Base-by-base conservation (phyloP, 2,329 filamentous ascomycete genomes). In the Talaromyces sp. region DNA sequence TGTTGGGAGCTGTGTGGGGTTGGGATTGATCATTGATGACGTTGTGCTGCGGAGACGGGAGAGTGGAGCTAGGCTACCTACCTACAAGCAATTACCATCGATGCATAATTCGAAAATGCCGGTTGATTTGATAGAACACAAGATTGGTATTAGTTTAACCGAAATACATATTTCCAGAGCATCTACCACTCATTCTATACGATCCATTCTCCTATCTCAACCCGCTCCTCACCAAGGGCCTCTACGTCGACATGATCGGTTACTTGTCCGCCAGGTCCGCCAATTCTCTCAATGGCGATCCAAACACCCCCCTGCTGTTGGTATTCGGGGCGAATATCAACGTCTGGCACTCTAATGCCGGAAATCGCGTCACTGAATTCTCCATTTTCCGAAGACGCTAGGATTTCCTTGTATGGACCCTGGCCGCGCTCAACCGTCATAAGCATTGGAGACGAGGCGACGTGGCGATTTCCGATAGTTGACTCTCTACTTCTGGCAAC, bases 231-330 rank as follows among this genome's bases (percentile, higher is more conserved):
- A 0, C 72, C 72, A 60, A 80, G 68, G 18, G 77, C 75, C 62
- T 79, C 78, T 4, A 81, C 74, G 59, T 78, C 72, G 57, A 79
- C 70, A 58, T 75, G 72, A 60, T 79, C 77, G 59, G 77, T 73
- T 10, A 78, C 74, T 61, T 79, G 76, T 83, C 86, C 81, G 5
- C 77, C 76, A 52, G 80, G 80, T 10, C 83, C 84, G n/a, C 87
- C 89, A 69, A 94, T 83, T 66, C 89, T 84, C 75, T 97, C 92
- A 50, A 97, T 79, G 5, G 96, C 88, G 59, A 97, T 79, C 89
- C 90, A 96, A 61, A 92, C 73, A 18, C 87, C 87, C 23, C 84
- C 83, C 9, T 76, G 76, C 33, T 76, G 76, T 61, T 81, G 78
- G 65, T 83, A 75, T n/a, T 79, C 82, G 0, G 91, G 89, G 52